Evolutionary conservation across 129 eudicot species (phyloP).

Genomic region (Arctium minus): DNA sequence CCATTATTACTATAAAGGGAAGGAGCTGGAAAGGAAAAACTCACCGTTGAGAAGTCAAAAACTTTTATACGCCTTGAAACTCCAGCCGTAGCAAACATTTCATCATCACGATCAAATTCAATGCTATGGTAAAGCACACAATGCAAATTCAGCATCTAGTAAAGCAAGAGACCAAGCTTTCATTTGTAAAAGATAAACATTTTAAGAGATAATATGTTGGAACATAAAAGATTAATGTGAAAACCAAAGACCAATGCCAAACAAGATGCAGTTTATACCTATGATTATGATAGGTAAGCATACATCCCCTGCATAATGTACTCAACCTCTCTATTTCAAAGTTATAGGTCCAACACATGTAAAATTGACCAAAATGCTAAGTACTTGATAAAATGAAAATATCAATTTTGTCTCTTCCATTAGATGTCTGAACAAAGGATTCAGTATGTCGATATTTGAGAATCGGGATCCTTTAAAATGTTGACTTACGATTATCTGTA

Average conservation of each 20-base stretch:
- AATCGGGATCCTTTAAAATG: not conserved
- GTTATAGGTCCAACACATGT: not conserved
- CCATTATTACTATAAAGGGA: not conserved
- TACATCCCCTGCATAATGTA: not conserved
- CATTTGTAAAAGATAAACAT: not conserved
- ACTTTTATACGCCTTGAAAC: slow-evolving; percentile 71
- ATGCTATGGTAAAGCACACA: slow-evolving; percentile 41
- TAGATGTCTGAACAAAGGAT: not conserved
- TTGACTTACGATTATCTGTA: not conserved
- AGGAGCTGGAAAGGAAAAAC: slow-evolving; percentile 21
- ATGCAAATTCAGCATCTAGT: slow-evolving; percentile 5
- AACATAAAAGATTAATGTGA: not conserved
- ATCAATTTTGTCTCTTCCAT: not conserved
- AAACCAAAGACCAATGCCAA: not conserved
- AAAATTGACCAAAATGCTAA: not conserved
- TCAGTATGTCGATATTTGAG: not conserved
- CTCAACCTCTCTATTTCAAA: not conserved
- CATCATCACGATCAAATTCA: slow-evolving; percentile 77
- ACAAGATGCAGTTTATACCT: not conserved
- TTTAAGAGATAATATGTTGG: not conserved
- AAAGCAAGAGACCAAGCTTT: not conserved
- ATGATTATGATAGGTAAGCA: not conserved
- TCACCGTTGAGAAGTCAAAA: slow-evolving; percentile 63
- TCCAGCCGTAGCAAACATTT: slow-evolving; percentile 76
- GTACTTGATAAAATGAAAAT: not conserved